Base-by-base conservation (phyloP, 805 yeast species). In the Candida michaelii region DNA sequence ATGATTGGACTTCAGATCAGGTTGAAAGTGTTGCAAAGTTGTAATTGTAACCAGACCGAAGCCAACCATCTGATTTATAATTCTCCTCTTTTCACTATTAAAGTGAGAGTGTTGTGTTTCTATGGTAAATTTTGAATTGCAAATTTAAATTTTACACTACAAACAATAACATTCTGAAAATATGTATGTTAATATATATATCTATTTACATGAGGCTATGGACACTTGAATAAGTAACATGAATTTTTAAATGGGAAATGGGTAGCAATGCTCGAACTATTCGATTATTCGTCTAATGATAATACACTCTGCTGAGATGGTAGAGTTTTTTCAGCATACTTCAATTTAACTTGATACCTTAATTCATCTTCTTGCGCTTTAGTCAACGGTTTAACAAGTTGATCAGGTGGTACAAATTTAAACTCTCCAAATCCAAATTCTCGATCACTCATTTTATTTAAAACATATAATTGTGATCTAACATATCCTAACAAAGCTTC, bases 401-500 rank as follows among this genome's bases (percentile, higher is more conserved):
- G 81, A 59, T 83, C 79, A 10, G 97, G 95, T 9, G 90, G 80
- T 30, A 88, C 85, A 65, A 93, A 93, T 43, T 74, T 75, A 63
- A 90, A 89, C 53, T 82, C 80, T 24, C 99, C 99, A 52, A 86
- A 80, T 1, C 95, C 97, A 69, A 93, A 91, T 52, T 91, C 96
- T 53, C 95, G 76, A 62, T 93, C 99, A 24, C 89, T 77, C 74
- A 89, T 79, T 60, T 83, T 82, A 59, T 85, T 85, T 56, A 93
- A 69, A 12, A 93, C 91, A 58, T 90, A 93, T 39, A 93, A 68
- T 60, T 93, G 96, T 53, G 87, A 83, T 61, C 97, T 82, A 19
- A 89, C 83, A 59, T 91, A 93, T 49, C 88, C 87, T n/a, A 90
- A 87, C 52, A 86, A 73, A 11, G 93, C 90, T 62, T 90, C 97